Evolutionary conservation across 2,329 filamentous ascomycete species (phyloP), one percentile per base, ranked within the genome.

Genomic region (Lecanicillium sp.): DNA sequence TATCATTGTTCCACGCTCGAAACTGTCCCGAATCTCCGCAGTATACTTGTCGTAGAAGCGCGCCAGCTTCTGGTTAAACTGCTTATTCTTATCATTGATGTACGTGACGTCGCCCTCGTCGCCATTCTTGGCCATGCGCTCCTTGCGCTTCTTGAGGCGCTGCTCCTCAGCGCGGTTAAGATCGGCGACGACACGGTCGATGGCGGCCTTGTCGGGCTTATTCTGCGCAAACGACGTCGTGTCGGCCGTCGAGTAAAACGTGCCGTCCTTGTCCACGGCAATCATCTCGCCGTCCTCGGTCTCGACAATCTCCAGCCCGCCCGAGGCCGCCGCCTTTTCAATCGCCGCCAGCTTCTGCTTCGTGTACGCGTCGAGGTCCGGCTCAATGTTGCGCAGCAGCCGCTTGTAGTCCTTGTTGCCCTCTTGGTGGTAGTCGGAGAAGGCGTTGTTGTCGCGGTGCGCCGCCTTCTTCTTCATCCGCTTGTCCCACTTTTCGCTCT

Each of bases 71-170:
- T 94, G 81, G 78, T 98, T 98, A 71, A 98, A 98, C 72, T 96
- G 88, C 73, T 97, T 97, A 73, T 98, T 98, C 82, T 98, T 96
- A 66, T 96, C 88, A 66, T 98, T 98, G 76, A 98, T 98, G 65
- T 95, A 97, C 7, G 90, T 97, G 52, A 97, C 85, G 62, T 98
- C 92, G 19, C 79, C 83, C 34, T 89, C 85, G 46, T 25, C 22
- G 42, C 89, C 87, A 46, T 81, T 83, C 58, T 81, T 77, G 11
- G 78, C 77, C 58, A 84, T 79, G 38, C 88, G 74, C 48, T 94
- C 87, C 58, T 77, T 81, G 52, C 88, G 74, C 69, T 94, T 94
- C 74, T 89, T 94, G 55, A 94, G 57, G 37, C 88, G 73, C 37
- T 80, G 74, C 52, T 94, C 88, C 64, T 98, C 92, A 2, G 89